Evolutionary conservation across 441 rosid genomes (phyloP).

Genomic region (Syzygium malaccense): DNA sequence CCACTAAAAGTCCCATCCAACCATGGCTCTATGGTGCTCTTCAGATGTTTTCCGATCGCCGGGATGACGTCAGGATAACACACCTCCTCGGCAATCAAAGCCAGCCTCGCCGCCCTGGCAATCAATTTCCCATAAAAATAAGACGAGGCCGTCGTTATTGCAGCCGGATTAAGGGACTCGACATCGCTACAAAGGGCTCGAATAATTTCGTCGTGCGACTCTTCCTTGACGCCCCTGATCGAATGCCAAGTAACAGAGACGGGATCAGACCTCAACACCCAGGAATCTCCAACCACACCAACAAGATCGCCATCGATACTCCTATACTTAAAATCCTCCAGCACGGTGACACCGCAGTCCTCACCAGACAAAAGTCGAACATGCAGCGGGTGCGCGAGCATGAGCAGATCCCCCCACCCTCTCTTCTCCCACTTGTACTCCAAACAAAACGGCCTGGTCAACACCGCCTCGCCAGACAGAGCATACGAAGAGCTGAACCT

Average conservation of each 20-base stretch:
- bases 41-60: slow-evolving; percentile 43
- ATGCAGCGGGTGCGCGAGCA: slow-evolving; percentile 95
- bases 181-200: slow-evolving; percentile 65
- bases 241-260: slow-evolving; percentile 91
- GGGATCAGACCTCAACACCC: slow-evolving; percentile 59
- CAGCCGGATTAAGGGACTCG: slow-evolving; percentile 38
- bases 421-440: slow-evolving; percentile 82
- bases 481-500: slow-evolving; percentile 81
- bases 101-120: slow-evolving; percentile 86
- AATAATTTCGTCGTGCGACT: slow-evolving; percentile 44
- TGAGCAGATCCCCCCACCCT: slow-evolving; percentile 89
- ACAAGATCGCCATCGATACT: slow-evolving; percentile 89
- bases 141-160: slow-evolving; percentile 50
- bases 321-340: slow-evolving; percentile 51
- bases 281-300: slow-evolving; percentile 78
- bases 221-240: slow-evolving; percentile 50
- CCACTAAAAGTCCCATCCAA: slow-evolving; percentile 61
- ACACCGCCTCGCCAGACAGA: slow-evolving; percentile 61
- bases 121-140: slow-evolving; percentile 77
- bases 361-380: slow-evolving; percentile 39
- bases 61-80: slow-evolving; percentile 60
- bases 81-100: slow-evolving; percentile 86
- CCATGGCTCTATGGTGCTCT: slow-evolving; percentile 85
- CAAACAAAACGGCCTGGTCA: slow-evolving; percentile 59
- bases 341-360: slow-evolving; percentile 32